A percentile compares a stretch with the other conserved stretches of the same genome.
phyloP scores from a whole-genome alignment of 2,329 filamentous ascomycete genomes.

The Exophiala oligosperma region DNA sequence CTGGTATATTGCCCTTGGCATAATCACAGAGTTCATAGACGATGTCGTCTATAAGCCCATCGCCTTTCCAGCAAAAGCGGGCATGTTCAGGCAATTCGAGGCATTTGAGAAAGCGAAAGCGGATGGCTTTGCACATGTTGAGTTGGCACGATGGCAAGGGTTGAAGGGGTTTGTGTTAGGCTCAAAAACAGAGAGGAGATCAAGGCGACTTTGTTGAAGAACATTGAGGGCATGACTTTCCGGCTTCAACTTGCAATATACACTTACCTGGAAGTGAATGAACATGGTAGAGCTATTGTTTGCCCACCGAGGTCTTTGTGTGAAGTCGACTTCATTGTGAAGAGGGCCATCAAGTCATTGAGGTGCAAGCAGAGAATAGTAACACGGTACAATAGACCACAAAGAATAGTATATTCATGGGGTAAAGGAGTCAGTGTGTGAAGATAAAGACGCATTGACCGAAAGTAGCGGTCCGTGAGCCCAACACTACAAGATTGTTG shows the following conservation, averaged over 20 bases:
- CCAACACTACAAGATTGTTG: not conserved
- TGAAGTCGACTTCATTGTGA: not conserved
- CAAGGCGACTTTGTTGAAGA: not conserved
- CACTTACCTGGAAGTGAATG: not conserved
- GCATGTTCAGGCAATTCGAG: not conserved
- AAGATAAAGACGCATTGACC: not conserved
- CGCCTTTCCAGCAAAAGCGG: not conserved
- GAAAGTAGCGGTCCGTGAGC: not conserved
- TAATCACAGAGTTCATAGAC: not conserved
- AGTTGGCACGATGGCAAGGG: not conserved
- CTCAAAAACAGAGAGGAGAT: not conserved
- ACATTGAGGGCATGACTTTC: not conserved
- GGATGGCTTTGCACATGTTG: slow-evolving; percentile 15
- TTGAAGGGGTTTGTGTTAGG: not conserved
- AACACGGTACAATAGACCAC: not conserved
- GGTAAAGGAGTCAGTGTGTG: not conserved
- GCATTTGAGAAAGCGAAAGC: slow-evolving; percentile 10
- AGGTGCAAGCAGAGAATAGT: not conserved
- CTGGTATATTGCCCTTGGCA: not conserved
- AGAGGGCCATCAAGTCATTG: not conserved
- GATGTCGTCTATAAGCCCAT: not conserved
- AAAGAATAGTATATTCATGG: not conserved
- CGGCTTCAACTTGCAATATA: not conserved
- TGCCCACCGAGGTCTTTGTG: not conserved
- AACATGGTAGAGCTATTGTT: not conserved